Percentiles rank a stretch among this genome's conserved stretches.
Evolutionary conservation across 1,284 basidiomycete species (phyloP).

Genomic region (Exobasidium rhododendri): DNA sequence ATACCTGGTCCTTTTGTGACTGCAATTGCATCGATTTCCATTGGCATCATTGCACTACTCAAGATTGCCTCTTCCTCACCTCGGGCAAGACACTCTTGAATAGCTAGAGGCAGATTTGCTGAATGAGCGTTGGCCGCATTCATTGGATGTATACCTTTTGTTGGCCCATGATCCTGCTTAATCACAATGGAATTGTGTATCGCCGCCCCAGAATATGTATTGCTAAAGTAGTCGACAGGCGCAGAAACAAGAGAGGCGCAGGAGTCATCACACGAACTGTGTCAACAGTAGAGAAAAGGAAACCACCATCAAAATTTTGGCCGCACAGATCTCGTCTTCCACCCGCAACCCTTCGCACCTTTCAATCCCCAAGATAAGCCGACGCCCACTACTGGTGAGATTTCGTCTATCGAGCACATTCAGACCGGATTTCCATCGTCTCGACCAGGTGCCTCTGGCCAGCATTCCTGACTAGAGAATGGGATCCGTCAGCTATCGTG

Average conservation of each 20-base stretch:
- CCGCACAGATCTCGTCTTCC: too few species aligned
- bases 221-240: constrained; percentile 10
- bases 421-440: background rate
- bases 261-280: constrained; percentile 51
- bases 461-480: too few species aligned
- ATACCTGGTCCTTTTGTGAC: constrained; percentile 53
- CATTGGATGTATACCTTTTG: constrained; percentile 46
- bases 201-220: constrained; percentile 16
- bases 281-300: too few species aligned
- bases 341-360: constrained; percentile 21
- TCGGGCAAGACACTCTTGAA: constrained; percentile 27
- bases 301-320: too few species aligned
- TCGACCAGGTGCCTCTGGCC: too few species aligned
- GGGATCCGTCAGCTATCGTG: too few species aligned
- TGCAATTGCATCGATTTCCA: constrained; percentile 46
- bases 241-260: constrained; percentile 44
- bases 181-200: constrained; percentile 42
- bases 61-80: constrained; percentile 13
- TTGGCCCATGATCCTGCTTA: constrained; percentile 45
- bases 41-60: background rate
- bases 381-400: constrained; percentile 12
- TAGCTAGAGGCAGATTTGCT: constrained; percentile 34
- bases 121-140: constrained; percentile 40
- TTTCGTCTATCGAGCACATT: background rate
- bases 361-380: constrained; percentile 46